phyloP scores from a whole-genome alignment of 352 stramenopile genomes.

The Globisporangium cederbergense region DNA sequence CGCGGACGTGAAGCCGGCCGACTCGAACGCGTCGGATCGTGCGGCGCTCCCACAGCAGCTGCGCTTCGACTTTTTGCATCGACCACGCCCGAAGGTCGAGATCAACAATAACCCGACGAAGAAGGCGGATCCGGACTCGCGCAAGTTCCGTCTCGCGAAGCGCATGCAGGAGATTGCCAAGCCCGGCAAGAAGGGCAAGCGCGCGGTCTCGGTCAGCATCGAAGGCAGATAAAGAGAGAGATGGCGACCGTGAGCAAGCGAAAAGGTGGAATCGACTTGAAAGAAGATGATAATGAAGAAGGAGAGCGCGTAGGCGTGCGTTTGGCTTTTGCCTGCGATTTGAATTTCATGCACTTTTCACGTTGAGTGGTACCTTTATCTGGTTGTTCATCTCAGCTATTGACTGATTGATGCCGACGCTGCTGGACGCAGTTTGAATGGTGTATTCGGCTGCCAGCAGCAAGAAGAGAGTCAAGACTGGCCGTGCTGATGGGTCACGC shows the following conservation, averaged over 20 bases:
- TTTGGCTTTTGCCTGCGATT: constrained; percentile 4
- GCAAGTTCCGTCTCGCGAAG: constrained; percentile 81
- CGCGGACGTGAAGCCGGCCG: constrained; percentile 26
- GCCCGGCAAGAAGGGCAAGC: constrained; percentile 75
- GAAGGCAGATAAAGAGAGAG: constrained; percentile 60
- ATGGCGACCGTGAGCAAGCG: background rate
- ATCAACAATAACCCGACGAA: constrained; percentile 51
- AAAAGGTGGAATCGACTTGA: too few relatives aligned
- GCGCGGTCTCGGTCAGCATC: constrained; percentile 72
- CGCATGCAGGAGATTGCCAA: constrained; percentile 84
- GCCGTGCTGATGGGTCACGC: too few relatives aligned
- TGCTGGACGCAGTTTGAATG: background rate
- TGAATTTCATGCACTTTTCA: constrained; percentile 8
- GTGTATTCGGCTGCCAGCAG: background rate
- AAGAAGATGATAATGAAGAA: background rate
- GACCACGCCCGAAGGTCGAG: constrained; percentile 81
- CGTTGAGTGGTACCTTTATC: background rate
- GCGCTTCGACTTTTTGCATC: constrained; percentile 79
- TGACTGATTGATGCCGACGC: background rate
- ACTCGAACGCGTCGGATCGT: constrained; percentile 51
- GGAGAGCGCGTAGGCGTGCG: background rate
- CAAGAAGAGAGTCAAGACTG: too few relatives aligned
- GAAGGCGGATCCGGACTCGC: constrained; percentile 72
- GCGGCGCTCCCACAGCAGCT: constrained; percentile 70
- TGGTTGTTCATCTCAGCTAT: background rate